Base-by-base conservation (phyloP, 306 rosid species). In the Medicago arabica region DNA sequence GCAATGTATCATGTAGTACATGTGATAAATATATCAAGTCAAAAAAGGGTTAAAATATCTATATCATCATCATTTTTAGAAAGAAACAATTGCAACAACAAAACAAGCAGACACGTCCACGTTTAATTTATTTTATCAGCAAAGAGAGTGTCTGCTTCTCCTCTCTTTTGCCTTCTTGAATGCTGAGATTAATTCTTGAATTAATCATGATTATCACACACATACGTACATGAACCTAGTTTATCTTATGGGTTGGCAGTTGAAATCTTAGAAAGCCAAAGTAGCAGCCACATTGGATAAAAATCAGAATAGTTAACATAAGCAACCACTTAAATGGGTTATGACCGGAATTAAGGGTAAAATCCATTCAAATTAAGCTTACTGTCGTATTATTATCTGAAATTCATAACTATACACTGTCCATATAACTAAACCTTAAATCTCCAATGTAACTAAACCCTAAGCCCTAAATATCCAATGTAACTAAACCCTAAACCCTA, bases 181-280 rank as follows among this genome's bases (percentile, higher is more conserved):
- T 66, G 50, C 0, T 49, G 47, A 25, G 67, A n/a, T 65, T 73
- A 13, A 8, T 67, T 31, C 57, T 36, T 14, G 15, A 34, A 34
- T 34, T 4, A 34, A 62, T 41, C 17, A 67, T 21, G 28, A 67
- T 49, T 6, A 43, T 43, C 3, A 61, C 67, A 21, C 41, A 43
- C 54, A 66, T 34, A 43, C 54, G 41, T 34, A 5, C 63, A 61
- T 68, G 71, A 34, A 70, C 71, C 63, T 34, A 34, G 46, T 78
- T 61, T 60, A 44, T 60, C 5, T 31, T 40, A 67, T 44, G 67
- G 36, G 63, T 16, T 17, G 61, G 63, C 18, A 39, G 47, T 74
- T 80, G 71, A 80, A 74, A 11, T 67, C 25, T 80, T 74, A 58
- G 23, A 60, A 74, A 67, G 46, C 76, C 28, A 38, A 53, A 67